Percentiles rank a stretch among this genome's conserved stretches.
Conservation (phyloP, 495 filamentous ascomycete species). For the Daldinia loculata region DNA sequence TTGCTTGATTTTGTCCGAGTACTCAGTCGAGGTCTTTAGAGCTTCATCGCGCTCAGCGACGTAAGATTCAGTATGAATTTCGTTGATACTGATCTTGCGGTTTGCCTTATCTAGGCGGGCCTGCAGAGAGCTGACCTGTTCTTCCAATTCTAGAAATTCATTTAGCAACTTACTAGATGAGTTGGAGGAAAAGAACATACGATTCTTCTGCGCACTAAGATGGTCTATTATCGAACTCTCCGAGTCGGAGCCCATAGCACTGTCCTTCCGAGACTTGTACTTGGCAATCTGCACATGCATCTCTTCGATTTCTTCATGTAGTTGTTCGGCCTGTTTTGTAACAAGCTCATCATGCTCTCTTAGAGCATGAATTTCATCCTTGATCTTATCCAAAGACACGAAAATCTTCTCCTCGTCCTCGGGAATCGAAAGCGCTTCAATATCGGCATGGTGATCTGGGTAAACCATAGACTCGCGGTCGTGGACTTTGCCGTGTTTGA, state of each 20-base stretch:
- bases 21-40: slow-evolving; percentile 52
- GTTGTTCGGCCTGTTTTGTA: slow-evolving; percentile 57
- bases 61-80: slow-evolving; percentile 57
- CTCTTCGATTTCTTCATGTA: slow-evolving; percentile 55
- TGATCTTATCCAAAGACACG: slow-evolving; percentile 64
- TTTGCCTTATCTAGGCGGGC: slow-evolving; percentile 57
- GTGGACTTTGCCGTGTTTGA: slow-evolving; percentile 51
- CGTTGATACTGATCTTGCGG: slow-evolving; percentile 54
- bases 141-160: slow-evolving; percentile 47
- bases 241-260: slow-evolving; percentile 57
- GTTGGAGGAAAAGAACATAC: slow-evolving; percentile 25
- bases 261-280: slow-evolving; percentile 53
- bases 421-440: slow-evolving; percentile 52
- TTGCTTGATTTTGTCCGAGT: slow-evolving; percentile 54
- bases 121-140: slow-evolving; percentile 53
- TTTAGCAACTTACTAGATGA: slow-evolving; percentile 5
- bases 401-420: slow-evolving; percentile 61
- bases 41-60: slow-evolving; percentile 58
- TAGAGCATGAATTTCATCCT: slow-evolving; percentile 58
- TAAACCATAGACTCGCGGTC: slow-evolving; percentile 43
- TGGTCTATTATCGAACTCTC: slow-evolving; percentile 52
- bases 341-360: slow-evolving; percentile 61
- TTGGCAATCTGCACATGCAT: slow-evolving; percentile 55
- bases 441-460: slow-evolving; percentile 48
- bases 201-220: slow-evolving; percentile 44